These are phyloP conservation scores for Elongisporangium anandrum DNA, from an alignment of 352 stramenopile genomes.

Conservation along the genomic window DNA sequence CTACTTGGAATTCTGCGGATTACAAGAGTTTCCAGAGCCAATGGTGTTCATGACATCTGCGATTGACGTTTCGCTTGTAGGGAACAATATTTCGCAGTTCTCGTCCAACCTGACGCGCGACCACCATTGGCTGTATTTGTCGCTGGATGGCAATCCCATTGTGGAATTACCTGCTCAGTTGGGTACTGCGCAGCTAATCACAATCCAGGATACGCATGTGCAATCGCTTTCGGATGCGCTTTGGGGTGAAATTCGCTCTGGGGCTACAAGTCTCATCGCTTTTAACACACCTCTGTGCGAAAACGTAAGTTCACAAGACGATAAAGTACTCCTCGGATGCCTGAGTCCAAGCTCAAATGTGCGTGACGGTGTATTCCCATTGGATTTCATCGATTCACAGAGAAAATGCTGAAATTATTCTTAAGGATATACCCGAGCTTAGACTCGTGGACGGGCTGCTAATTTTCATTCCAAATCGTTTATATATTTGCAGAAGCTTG, in stretches of 20 bases:
- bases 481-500: too few relatives aligned
- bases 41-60: conserved; percentile 11
- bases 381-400: neutral
- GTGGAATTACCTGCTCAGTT: conserved; percentile 3
- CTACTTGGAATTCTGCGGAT: conserved; percentile 22
- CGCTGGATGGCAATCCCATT: conserved; percentile 24
- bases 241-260: neutral
- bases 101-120: conserved; percentile 8
- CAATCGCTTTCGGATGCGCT: neutral
- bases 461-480: too few relatives aligned
- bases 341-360: neutral
- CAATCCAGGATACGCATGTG: neutral
- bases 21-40: conserved; percentile 14
- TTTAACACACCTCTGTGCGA: neutral
- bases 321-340: neutral
- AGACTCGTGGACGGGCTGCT: too few relatives aligned
- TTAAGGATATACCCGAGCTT: too few relatives aligned
- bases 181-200: neutral
- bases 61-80: conserved; percentile 23
- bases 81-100: conserved; percentile 20
- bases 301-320: neutral
- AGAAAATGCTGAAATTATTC: neutral
- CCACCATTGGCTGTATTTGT: conserved; percentile 20
- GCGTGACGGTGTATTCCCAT: neutral
- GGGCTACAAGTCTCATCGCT: neutral